phyloP scores from a whole-genome alignment of 2,329 filamentous ascomycete species.

The Gremmenia infestans region DNA sequence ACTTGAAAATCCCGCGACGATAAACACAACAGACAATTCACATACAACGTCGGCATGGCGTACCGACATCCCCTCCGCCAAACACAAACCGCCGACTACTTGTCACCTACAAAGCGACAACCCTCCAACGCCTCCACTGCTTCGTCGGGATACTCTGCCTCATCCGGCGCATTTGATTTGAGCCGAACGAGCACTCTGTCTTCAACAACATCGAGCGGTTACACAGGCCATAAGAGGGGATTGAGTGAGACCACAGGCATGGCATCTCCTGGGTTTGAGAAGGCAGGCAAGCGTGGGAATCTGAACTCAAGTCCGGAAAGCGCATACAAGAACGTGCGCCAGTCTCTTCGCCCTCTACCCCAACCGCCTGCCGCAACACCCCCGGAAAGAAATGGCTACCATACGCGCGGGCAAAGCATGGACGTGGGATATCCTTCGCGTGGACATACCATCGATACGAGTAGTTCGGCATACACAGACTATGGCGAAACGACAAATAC shows the following conservation, averaged over 20 bases:
- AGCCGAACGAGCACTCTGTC: slow-evolving; percentile 66
- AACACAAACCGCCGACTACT: slow-evolving; percentile 46
- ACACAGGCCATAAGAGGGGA: slow-evolving; percentile 63
- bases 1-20: slow-evolving; percentile 13
- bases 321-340: slow-evolving; percentile 67
- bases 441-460: slow-evolving; percentile 56
- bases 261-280: slow-evolving; percentile 43
- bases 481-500: neutral
- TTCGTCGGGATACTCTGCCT: slow-evolving; percentile 62
- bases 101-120: slow-evolving; percentile 45
- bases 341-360: slow-evolving; percentile 70
- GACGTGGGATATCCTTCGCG: slow-evolving; percentile 46
- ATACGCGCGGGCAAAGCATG: slow-evolving; percentile 48
- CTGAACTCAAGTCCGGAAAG: slow-evolving; percentile 49
- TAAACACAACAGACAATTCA: neutral
- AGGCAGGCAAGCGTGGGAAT: slow-evolving; percentile 37
- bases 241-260: slow-evolving; percentile 65
- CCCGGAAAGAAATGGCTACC: slow-evolving; percentile 30
- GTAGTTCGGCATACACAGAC: slow-evolving; percentile 14
- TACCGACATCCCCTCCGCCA: slow-evolving; percentile 56
- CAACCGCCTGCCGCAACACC: slow-evolving; percentile 54
- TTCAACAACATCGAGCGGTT: slow-evolving; percentile 63
- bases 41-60: slow-evolving; percentile 42
- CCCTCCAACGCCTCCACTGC: slow-evolving; percentile 66
- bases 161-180: slow-evolving; percentile 44